Evolutionary conservation across 75 land plant genomes (phyloP).

Genomic region (Azolla pinnata): DNA sequence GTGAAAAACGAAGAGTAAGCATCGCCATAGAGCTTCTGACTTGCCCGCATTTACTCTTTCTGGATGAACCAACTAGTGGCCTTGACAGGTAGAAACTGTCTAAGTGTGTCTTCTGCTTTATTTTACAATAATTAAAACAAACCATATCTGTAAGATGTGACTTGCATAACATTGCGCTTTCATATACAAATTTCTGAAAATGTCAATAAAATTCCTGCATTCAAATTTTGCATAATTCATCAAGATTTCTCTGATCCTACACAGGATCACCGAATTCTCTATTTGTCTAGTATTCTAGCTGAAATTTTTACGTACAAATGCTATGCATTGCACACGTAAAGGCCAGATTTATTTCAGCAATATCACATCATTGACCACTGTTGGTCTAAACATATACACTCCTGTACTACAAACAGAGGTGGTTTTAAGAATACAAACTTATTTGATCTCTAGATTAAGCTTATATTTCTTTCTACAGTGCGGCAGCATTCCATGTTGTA

Average conservation of each 20-base stretch:
- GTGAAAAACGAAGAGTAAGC: conserved; percentile 31
- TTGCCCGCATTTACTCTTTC: conserved; percentile 20
- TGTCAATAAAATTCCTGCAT: not conserved
- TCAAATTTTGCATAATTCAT: not conserved
- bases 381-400: not conserved
- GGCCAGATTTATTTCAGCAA: not conserved
- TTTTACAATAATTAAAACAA: not conserved
- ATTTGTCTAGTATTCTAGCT: no score
- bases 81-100: conserved; percentile 20
- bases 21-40: conserved; percentile 32
- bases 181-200: not conserved
- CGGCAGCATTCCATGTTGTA: conserved; percentile 24
- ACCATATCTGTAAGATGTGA: no score
- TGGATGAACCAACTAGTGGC: conserved; percentile 42
- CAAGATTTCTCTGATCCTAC: no score
- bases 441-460: not conserved
- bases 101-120: not conserved
- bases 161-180: not conserved
- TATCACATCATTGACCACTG: not conserved
- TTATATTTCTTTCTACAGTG: conserved; percentile 10
- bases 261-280: no score
- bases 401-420: not conserved
- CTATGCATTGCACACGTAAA: not conserved
- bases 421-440: not conserved
- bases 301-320: no score